A percentile compares a stretch with the other conserved stretches of the same genome.
Conservation (phyloP, 1,284 basidiomycete species). For the Trichosporon sp. region DNA sequence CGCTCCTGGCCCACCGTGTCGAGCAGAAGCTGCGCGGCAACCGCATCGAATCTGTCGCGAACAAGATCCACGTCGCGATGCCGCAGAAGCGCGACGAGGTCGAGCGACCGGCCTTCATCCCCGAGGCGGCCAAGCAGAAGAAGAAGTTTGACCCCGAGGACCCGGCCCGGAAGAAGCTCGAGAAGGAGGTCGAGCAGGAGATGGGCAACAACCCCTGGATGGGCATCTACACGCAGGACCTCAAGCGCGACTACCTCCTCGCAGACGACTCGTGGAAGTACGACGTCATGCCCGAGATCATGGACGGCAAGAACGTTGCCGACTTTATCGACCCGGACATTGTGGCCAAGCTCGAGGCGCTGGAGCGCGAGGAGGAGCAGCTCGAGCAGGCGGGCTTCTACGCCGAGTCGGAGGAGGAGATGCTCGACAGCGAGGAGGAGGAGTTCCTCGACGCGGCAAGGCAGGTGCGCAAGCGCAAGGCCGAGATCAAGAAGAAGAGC, state of each 20-base stretch:
- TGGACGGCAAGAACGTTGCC: conserved; percentile 97
- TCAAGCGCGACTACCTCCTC: conserved; percentile 78
- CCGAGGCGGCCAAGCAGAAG: conserved; percentile 64
- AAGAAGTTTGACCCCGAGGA: conserved; percentile 84
- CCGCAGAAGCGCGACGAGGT: conserved; percentile 82
- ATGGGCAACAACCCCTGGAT: conserved; percentile 67
- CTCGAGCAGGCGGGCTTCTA: conserved; percentile 94
- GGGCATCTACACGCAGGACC: conserved; percentile 82
- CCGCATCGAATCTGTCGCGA: conserved; percentile 83
- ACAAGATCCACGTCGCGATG: conserved; percentile 87
- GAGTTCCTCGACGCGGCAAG: conserved; percentile 64
- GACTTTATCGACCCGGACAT: conserved; percentile 99
- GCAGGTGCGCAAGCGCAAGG: conserved; percentile 59
- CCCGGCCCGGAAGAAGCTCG: conserved; percentile 63
- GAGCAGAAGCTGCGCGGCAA: conserved; percentile 88
- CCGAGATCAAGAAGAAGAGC: conserved; percentile 64
- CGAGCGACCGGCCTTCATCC: conserved; percentile 76
- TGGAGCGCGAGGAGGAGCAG: conserved; percentile 94
- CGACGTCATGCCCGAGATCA: conserved; percentile 92
- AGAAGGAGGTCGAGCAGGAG: conserved; percentile 67
- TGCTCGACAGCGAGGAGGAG: conserved; percentile 91
- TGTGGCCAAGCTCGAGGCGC: conserved; percentile 87
- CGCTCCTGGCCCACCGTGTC: conserved; percentile 84
- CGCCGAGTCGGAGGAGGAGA: conserved; percentile 72
- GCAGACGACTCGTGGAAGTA: conserved; percentile 91